Conservation (phyloP, 257 asterid genomes). For the Ligustrum vulgare region DNA sequence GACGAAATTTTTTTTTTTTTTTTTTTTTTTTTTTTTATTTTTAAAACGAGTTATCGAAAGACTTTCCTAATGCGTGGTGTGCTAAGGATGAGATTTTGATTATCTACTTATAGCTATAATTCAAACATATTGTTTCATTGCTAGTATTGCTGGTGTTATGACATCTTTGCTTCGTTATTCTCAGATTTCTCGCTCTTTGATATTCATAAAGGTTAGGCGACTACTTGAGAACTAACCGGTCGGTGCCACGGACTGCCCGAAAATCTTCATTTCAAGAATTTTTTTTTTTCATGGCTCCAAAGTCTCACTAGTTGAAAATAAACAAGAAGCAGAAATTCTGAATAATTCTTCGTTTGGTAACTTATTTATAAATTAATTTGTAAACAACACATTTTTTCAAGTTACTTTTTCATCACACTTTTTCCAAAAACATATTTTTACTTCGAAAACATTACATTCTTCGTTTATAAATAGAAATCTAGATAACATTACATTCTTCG, state of each 20-base stretch:
- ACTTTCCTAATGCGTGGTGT: slow-evolving; percentile 8
- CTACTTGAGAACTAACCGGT: too few relatives aligned
- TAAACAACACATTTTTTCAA: too few relatives aligned
- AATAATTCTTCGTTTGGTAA: not conserved
- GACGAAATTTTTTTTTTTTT: too few relatives aligned
- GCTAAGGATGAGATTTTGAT: slow-evolving; percentile 15
- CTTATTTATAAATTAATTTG: too few relatives aligned
- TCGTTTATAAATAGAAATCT: too few relatives aligned
- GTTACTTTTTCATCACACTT: too few relatives aligned
- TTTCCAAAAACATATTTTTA: too few relatives aligned
- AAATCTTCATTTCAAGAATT: slow-evolving; percentile 45
- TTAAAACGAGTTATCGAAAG: slow-evolving; percentile 18
- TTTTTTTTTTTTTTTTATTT: too few relatives aligned
- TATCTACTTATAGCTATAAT: slow-evolving; percentile 1
- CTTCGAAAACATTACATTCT: too few relatives aligned
- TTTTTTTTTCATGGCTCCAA: not conserved
- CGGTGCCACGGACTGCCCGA: too few relatives aligned
- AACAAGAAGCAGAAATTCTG: slow-evolving; percentile 24
- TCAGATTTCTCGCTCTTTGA: not conserved
- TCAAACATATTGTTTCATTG: not conserved
- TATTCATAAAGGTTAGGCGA: not conserved
- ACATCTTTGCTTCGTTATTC: not conserved
- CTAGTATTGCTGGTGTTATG: not conserved
- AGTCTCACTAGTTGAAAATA: slow-evolving; percentile 15
- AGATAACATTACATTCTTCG: too few relatives aligned